Evolutionary conservation across 2,329 filamentous ascomycete genomes (phyloP), one percentile per base, ranked within the genome.

Genomic region (Colletotrichum sp.): DNA sequence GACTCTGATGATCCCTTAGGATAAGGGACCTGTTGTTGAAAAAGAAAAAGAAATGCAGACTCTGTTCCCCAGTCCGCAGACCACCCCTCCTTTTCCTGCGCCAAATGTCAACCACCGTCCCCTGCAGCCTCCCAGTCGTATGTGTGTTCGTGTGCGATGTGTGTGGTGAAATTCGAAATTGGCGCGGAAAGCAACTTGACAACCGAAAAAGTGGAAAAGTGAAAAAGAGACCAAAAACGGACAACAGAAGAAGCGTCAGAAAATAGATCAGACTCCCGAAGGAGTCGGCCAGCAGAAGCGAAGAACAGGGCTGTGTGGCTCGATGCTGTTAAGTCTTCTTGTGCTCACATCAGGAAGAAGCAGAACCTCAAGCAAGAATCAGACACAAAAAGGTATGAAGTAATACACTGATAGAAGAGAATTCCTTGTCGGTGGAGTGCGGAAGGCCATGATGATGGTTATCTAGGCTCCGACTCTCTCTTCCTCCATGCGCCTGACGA

Each of bases 401-500:
- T 77, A 76, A 77, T 77, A 77, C 75, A 77, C 64, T 69, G 58
- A 32, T 72, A 72, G 75, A 76, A 76, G 74, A 58, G 70, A 75
- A 69, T 52, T 21, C 6, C 43, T 52, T 52, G 43, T 60, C 18
- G 18, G 5, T 32, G 43, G 13, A 81, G 26, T 38, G 32, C n/a
- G 58, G 16, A 43, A 43, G 61, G 5, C 34, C 5, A 24, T 34
- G 61, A 10, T 34, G 61, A 24, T 26, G 15, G 1, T 52, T 15
- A 15, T 12, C 28, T 36, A 81, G 36, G 82, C 79, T 61, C 79
- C 80, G 38, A 79, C 83, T 66, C 87, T 84, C 80, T 88, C 87
- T 80, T 91, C 88, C 79, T 92, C 90, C 80, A 91, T 84, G 78
- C 89, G 84, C 79, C 90, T 87, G 72, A 91, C 88, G 81, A 91